Conservation (phyloP, 345 rosid species). For the Melastoma malabathricum region DNA sequence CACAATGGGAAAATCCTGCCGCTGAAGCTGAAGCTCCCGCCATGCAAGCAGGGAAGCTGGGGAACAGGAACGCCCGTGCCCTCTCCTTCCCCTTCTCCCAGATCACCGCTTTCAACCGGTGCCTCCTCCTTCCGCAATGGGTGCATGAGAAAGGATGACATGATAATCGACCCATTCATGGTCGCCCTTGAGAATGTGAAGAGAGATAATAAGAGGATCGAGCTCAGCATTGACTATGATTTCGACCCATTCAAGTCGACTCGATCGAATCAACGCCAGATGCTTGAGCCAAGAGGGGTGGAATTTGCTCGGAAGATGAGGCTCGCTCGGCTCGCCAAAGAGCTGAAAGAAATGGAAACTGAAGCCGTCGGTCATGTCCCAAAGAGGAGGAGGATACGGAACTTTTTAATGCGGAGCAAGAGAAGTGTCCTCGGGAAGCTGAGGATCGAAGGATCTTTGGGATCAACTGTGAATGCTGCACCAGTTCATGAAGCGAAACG, state of each 20-base stretch:
- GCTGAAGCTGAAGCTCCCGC: no score
- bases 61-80: no score
- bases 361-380: background rate
- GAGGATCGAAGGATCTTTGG: background rate
- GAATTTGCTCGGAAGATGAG: slow-evolving; percentile 16
- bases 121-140: no score
- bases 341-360: slow-evolving; percentile 3
- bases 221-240: background rate
- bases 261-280: background rate
- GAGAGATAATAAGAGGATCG: background rate
- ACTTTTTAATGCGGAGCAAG: slow-evolving; percentile 9
- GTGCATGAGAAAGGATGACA: no score
- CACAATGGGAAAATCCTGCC: no score
- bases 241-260: background rate
- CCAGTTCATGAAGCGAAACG: slow-evolving; percentile 11
- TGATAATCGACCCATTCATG: no score
- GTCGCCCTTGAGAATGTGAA: no score
- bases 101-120: no score
- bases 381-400: slow-evolving; percentile 18
- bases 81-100: no score
- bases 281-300: slow-evolving; percentile 19
- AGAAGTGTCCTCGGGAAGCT: slow-evolving; percentile 6
- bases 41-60: no score
- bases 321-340: slow-evolving; percentile 10
- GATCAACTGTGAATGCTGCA: slow-evolving; percentile 17